Evolutionary conservation across 2,329 filamentous ascomycete genomes (phyloP).

Genomic region (Calonectria pseudoreteaudii): DNA sequence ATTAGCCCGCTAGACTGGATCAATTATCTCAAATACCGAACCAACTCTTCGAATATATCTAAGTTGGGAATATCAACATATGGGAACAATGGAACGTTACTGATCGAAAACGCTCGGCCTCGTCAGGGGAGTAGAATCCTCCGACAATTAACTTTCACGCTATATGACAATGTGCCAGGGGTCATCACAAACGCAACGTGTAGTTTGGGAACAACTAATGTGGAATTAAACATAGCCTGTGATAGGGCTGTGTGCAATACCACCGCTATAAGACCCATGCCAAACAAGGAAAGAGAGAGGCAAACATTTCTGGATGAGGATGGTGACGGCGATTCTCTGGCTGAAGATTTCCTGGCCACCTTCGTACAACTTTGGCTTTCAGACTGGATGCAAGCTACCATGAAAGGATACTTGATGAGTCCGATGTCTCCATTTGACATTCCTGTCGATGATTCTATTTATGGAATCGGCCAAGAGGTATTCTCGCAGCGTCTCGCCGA

Average conservation of each 20-base stretch:
- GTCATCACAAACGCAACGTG: conserved; percentile 9
- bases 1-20: background rate
- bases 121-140: background rate
- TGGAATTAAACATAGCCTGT: conserved; percentile 15
- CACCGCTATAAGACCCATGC: background rate
- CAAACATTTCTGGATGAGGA: background rate
- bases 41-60: background rate
- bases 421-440: conserved; percentile 15
- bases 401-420: background rate
- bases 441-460: background rate
- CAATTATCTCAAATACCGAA: background rate
- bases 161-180: background rate
- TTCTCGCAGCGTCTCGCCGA: conserved; percentile 14
- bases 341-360: background rate
- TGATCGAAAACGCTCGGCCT: background rate
- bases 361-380: background rate
- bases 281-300: background rate
- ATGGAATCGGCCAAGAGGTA: background rate
- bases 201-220: background rate
- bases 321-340: too few species aligned
- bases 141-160: background rate
- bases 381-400: background rate
- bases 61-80: background rate
- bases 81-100: background rate
- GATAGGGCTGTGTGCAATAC: background rate